Evolutionary conservation across 1,284 basidiomycete genomes (phyloP).

Genomic region (Ceraceosorus guamensis): DNA sequence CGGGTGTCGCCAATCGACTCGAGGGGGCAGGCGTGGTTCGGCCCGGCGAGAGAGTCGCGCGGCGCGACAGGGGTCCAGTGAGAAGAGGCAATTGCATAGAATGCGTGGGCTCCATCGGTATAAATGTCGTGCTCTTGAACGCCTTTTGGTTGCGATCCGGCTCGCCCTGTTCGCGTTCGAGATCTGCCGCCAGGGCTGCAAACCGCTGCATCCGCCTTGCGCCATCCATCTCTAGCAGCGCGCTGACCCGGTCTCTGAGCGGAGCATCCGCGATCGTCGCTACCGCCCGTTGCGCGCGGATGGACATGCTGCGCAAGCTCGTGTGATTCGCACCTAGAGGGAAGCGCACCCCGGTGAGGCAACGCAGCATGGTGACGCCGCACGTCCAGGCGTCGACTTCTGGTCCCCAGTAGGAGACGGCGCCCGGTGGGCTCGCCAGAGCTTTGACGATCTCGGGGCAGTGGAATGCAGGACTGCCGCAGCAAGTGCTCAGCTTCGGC

Average conservation of each 20-base stretch:
- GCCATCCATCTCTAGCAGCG: conserved; percentile 53
- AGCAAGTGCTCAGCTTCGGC: conserved; percentile 57
- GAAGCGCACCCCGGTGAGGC: conserved; percentile 53
- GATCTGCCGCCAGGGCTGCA: conserved; percentile 27
- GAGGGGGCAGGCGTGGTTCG: neutral
- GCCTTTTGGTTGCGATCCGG: conserved; percentile 28
- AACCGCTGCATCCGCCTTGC: conserved; percentile 52
- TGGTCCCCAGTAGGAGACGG: conserved; percentile 52
- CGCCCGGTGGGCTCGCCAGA: conserved; percentile 52
- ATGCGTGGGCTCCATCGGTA: conserved; percentile 51
- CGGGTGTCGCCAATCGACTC: neutral
- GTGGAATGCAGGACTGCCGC: conserved; percentile 54
- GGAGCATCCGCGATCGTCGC: conserved; percentile 48
- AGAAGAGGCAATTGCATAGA: conserved; percentile 50
- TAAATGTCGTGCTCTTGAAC: conserved; percentile 54
- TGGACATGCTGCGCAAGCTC: conserved; percentile 51
- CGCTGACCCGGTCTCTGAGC: conserved; percentile 50
- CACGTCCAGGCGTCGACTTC: conserved; percentile 58
- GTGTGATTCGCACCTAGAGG: conserved; percentile 55
- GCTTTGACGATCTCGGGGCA: conserved; percentile 56
- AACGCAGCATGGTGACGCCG: conserved; percentile 54
- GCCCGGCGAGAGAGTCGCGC: neutral
- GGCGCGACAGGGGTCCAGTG: conserved; percentile 20
- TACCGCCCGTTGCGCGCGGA: conserved; percentile 51
- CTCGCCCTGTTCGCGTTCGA: conserved; percentile 20